These are phyloP conservation scores for Globisporangium okanoganense DNA, from an alignment of 352 stramenopile species.

Conservation along the genomic window DNA sequence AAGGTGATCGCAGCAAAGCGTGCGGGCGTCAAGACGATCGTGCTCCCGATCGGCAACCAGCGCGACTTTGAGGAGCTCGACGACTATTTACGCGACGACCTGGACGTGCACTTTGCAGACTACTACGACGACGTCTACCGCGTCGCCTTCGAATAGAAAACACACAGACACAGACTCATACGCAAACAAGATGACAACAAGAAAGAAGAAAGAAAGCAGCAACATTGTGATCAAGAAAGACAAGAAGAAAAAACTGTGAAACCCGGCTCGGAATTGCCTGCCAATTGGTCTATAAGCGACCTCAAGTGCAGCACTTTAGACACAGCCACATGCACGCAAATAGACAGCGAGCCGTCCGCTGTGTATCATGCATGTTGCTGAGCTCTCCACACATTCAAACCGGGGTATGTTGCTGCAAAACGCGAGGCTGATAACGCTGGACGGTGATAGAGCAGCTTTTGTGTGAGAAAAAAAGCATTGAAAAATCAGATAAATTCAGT, in stretches of 20 bases:
- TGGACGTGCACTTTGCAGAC: conserved; percentile 96
- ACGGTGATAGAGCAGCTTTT: not conserved
- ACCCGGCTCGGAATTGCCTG: not conserved
- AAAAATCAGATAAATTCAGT: not conserved
- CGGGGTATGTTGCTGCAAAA: too few relatives aligned
- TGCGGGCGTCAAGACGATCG: conserved; percentile 92
- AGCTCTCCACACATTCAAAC: not conserved
- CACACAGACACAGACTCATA: not conserved
- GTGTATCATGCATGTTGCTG: not conserved
- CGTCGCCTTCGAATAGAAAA: conserved; percentile 85
- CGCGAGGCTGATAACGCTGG: not conserved
- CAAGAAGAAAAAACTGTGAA: not conserved
- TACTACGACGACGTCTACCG: conserved; percentile 97
- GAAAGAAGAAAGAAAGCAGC: not conserved
- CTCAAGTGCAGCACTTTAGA: not conserved
- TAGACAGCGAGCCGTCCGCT: not conserved
- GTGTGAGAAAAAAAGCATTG: not conserved
- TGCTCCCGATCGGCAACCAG: conserved; percentile 94
- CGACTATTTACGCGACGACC: conserved; percentile 95
- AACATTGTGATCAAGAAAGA: conserved; percentile 4
- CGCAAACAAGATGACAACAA: not conserved
- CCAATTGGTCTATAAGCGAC: not conserved
- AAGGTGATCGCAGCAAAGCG: conserved; percentile 98
- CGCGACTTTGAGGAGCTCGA: conserved; percentile 96
- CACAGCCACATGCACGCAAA: not conserved